Evolutionary conservation across 441 rosid species (phyloP).

Genomic region (Bruguiera hainesii): DNA sequence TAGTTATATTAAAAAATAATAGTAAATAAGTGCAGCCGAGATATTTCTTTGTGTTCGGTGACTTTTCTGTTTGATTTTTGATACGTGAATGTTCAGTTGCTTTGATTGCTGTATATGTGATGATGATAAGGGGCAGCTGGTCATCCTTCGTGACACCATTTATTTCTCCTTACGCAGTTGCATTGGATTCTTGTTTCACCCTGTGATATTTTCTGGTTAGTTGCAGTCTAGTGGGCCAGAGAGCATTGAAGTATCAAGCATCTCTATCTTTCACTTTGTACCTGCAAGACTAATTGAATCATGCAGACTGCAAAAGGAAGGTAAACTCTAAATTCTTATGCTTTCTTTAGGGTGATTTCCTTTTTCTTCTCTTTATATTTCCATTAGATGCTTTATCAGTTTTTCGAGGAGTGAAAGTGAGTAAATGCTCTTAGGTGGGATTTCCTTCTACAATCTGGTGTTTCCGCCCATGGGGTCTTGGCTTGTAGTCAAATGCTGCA

Average conservation of each 20-base stretch:
- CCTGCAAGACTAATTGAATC: conserved; percentile 33
- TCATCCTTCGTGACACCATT: conserved; percentile 39
- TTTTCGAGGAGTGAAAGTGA: not conserved
- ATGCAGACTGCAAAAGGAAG: conserved; percentile 91
- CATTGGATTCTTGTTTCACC: conserved; percentile 51
- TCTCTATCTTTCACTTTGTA: conserved; percentile 27
- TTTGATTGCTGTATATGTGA: conserved; percentile 30
- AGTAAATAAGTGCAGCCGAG: too few relatives aligned
- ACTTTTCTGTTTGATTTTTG: conserved; percentile 22
- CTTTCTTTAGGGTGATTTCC: conserved; percentile 10
- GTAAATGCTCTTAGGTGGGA: too few relatives aligned
- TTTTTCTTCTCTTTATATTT: conserved; percentile 15
- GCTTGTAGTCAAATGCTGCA: conserved; percentile 16
- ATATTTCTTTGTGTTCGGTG: conserved; percentile 5
- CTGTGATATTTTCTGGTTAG: conserved; percentile 34
- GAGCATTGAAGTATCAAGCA: conserved; percentile 47
- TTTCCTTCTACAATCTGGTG: too few relatives aligned
- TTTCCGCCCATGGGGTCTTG: too few relatives aligned
- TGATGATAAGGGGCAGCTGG: conserved; percentile 32
- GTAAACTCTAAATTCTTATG: conserved; percentile 47
- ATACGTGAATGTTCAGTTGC: conserved; percentile 22
- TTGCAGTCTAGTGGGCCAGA: conserved; percentile 64
- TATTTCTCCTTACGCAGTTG: conserved; percentile 34
- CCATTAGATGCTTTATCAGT: conserved; percentile 5
- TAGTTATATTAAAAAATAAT: too few relatives aligned